Conservation (phyloP, 345 rosid species). For the Nasturtium officinale region DNA sequence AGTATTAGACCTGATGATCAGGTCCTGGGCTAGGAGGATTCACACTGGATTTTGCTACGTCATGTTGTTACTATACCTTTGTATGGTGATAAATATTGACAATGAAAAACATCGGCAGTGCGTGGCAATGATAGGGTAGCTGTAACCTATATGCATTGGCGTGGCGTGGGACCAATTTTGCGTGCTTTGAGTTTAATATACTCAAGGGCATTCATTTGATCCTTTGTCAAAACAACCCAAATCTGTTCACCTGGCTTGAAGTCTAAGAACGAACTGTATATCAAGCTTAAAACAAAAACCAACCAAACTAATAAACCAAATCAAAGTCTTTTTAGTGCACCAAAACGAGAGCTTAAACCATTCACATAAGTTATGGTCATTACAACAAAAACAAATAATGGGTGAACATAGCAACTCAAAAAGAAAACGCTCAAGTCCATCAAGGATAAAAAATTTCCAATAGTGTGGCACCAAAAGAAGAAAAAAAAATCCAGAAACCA, state of each 20-base stretch:
- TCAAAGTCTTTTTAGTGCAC: neutral
- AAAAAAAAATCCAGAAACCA: neutral
- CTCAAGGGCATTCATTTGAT: neutral
- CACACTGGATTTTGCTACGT: no score
- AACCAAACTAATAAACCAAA: neutral
- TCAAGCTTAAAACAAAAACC: neutral
- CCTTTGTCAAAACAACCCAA: neutral
- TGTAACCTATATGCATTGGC: no score
- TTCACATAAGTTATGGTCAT: conserved; percentile 2
- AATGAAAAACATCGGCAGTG: neutral
- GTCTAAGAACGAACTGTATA: neutral
- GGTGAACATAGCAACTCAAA: neutral
- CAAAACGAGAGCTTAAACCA: conserved; percentile 1
- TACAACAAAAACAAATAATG: neutral
- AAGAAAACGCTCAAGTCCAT: neutral
- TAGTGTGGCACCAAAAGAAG: neutral
- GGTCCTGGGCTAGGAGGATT: no score
- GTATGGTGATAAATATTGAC: no score
- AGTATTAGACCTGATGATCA: no score
- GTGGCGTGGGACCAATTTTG: neutral
- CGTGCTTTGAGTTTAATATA: no score
- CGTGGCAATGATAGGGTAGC: no score
- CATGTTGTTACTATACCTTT: no score
- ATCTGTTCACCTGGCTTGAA: neutral
- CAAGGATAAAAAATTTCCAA: neutral